Conservation (phyloP, 805 yeast genomes). For the Pichia nanzhaoensis region DNA sequence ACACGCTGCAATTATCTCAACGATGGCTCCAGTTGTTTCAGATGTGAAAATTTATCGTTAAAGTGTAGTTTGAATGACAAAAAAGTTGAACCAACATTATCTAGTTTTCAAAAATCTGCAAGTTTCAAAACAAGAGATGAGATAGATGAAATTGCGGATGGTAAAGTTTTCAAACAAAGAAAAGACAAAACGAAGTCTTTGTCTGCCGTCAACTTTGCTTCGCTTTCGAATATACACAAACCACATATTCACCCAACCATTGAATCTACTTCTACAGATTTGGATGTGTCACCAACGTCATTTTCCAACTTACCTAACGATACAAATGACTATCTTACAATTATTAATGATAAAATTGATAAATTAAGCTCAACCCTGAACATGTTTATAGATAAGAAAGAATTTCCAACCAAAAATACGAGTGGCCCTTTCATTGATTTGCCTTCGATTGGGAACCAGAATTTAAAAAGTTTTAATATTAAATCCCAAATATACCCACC, state of each 20-base stretch:
- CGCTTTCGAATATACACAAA: too few species aligned
- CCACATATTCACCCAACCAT: too few species aligned
- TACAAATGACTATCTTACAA: not conserved
- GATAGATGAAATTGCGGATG: not conserved
- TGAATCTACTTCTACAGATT: too few species aligned
- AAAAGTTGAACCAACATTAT: slow-evolving; percentile 9
- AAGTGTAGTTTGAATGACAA: slow-evolving; percentile 18
- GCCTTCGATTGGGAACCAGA: not conserved
- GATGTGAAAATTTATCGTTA: slow-evolving; percentile 22
- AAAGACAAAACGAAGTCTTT: not conserved
- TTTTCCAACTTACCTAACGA: too few species aligned
- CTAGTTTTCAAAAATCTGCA: slow-evolving; percentile 12
- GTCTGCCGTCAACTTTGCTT: too few species aligned
- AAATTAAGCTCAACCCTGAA: slow-evolving; percentile 1
- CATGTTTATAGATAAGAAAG: not conserved
- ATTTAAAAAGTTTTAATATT: not conserved
- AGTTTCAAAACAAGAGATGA: slow-evolving; percentile 5
- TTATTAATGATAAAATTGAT: slow-evolving; percentile 8
- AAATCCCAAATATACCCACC: not conserved
- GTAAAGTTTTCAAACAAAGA: not conserved
- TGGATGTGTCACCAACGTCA: too few species aligned
- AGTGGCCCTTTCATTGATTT: not conserved
- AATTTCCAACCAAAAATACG: not conserved
- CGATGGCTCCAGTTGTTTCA: slow-evolving; percentile 21
- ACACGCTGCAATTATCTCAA: slow-evolving; percentile 22